Conservation (phyloP, 495 filamentous ascomycete genomes). For the Annulohypoxylon maeteangense region DNA sequence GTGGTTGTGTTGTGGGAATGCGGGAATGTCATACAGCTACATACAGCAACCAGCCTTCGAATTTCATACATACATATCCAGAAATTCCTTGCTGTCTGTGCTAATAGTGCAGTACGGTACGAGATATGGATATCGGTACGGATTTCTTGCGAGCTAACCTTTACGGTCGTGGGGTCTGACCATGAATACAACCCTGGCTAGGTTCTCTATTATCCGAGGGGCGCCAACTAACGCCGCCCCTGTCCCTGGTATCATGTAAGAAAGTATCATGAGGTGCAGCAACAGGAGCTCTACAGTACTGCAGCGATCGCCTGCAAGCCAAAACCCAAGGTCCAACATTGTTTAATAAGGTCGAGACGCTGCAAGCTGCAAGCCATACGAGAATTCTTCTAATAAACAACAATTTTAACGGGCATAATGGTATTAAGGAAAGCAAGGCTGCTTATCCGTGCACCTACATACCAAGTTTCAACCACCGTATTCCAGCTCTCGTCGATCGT, state of each 20-base stretch:
- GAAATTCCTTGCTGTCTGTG: conserved; percentile 30
- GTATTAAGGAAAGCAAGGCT: conserved; percentile 19
- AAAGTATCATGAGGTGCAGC: conserved; percentile 40
- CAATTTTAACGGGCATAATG: conserved; percentile 13
- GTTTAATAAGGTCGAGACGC: conserved; percentile 34
- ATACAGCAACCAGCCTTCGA: conserved; percentile 23
- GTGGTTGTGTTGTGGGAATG: conserved; percentile 1
- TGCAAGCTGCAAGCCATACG: conserved; percentile 19
- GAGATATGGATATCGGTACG: conserved; percentile 5
- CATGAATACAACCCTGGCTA: conserved; percentile 39
- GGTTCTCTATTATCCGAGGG: conserved; percentile 47
- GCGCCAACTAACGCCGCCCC: conserved; percentile 40
- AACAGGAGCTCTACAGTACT: conserved; percentile 14
- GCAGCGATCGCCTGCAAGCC: conserved; percentile 39
- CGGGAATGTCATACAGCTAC: conserved; percentile 11
- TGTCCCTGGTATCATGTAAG: conserved; percentile 31
- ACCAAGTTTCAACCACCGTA: not conserved
- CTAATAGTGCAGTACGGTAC: conserved; percentile 13
- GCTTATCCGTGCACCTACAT: not conserved
- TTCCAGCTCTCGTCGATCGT: conserved; percentile 37
- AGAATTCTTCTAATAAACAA: conserved; percentile 10
- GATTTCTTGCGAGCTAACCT: conserved; percentile 31
- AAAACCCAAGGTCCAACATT: conserved; percentile 20
- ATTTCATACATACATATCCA: conserved; percentile 22
- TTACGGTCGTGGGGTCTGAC: conserved; percentile 38